Base-by-base conservation (phyloP, 352 stramenopile genomes). In the Phytophthora megakarya region DNA sequence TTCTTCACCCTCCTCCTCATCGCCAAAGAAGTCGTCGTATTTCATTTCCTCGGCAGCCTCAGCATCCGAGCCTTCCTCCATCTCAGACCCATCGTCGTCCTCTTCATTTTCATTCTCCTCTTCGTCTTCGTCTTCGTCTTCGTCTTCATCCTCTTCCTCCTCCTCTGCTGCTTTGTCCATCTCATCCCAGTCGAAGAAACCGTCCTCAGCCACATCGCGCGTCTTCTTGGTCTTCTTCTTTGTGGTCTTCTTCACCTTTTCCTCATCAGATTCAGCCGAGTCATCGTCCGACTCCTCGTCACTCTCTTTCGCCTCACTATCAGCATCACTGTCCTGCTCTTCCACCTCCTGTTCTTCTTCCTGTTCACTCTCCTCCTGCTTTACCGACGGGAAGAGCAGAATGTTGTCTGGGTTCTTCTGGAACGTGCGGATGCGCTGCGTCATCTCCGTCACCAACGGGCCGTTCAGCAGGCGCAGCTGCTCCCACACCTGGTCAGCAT, bases 161-260 rank as follows among this genome's bases (percentile, higher is more conserved):
- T 91, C 86, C 55, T 95, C 86, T 1, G 84, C 86, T 0, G 86
- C 83, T 47, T 85, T 88, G 60, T 95, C 84, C 86, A 95, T 95
- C 64, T 95, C 86, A 25, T 93, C 86, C 86, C 86, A 95, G 52
- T 95, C 81, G 37, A 95, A 95, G 64, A 95, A 95, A 0, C 83
- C 83, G 35, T 93, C 86, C 61, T 92, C 83, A 2, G 77, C 76
- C 15, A 90, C 80, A 67, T 94, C 85, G 26, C 79, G 76, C 46
- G 65, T 46, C 59, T 82, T 88, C 71, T 88, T 90, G 19, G 40
- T 40, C 61, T 81, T 88, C 42, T 78, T 80, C 10, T 70, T 69
- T 38, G 61, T 70, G 4, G 63, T 52, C 22, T 75, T 75, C 43
- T 70, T 73, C 33, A 67, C 66, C n/a, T 78, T 67, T 32, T 78